Base-by-base conservation (phyloP, 495 filamentous ascomycete species). In the Hypomontagnella monticulosa region DNA sequence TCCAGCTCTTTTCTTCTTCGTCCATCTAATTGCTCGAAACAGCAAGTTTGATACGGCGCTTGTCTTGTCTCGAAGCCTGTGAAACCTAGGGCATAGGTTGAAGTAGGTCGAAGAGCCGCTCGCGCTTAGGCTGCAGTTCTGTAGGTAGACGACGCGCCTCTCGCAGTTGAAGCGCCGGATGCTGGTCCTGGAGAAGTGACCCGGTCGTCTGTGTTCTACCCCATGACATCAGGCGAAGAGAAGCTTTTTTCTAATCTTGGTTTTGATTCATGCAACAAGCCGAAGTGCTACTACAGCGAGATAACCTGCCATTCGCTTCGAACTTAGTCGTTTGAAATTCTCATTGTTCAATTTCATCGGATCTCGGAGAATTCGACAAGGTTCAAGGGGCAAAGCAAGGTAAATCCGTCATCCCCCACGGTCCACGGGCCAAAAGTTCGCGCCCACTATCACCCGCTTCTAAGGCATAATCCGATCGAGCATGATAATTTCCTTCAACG, bases 401-500 rank as follows among this genome's bases (percentile, higher is more conserved):
- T 42, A 43, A 57, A 41, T 47, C 41, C 14, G 34, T 30, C n/a
- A 46, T 47, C 47, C 57, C 41, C n/a, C n/a, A n/a, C n/a, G n/a
- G n/a, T n/a, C n/a, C 40, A 58, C 61, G 37, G 40, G 20, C 47
- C 58, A 67, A 34, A 57, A 32, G 56, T 36, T 67, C 40, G 48
- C 38, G 54, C 60, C 59, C 42, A 27, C 40, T 59, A 27, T 27
- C 6, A 6, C 6, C 23, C 23, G 23, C 23, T 27, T 27, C 23
- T 50, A 69, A 63, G 66, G 66, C 66, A 69, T 69, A 69, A 69
- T 60, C 66, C 66, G 66, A 69, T 69, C 66, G 32, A 63, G 66
- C 55, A 59, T 63, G 43, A 56, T 63, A 59, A 63, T 63, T 57
- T 69, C 66, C 43, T 69, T 10, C 27, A 47, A 38, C 14, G 18